Base-by-base conservation (phyloP, 2,329 filamentous ascomycete species). In the Colletotrichum brevisporum region DNA sequence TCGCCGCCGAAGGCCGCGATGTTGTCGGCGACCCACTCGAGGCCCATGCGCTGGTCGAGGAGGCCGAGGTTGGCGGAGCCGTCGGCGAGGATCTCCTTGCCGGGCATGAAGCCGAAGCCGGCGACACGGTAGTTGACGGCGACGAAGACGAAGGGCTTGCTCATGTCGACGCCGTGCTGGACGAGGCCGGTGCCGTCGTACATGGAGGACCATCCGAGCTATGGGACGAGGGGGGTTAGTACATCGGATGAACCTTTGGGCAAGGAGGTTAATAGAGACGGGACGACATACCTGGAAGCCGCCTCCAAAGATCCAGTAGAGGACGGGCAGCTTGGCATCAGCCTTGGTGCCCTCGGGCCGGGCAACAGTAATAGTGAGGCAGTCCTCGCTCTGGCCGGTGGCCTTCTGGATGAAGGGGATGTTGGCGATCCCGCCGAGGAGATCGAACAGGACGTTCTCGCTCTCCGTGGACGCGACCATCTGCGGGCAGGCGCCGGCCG, bases 1-100 rank as follows among this genome's bases (percentile, higher is more conserved):
- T 92, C 90, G 2, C 90, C 91, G 2, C 91, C 91, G 75, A 92
- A 93, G 0, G 84, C 80, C 0, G 81, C 85, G 66, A 92, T 91
- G 72, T 92, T 90, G 70, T 90, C 88, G 4, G 87, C 84, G 0
- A 90, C 83, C 90, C 90, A 92, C 69, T 91, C 74, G 18, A 92
- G 78, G 0, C 85, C 89, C 9, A 89, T 78, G 26, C 88, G 80
- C 74, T 91, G 89, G 72, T 92, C 90, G 0, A 87, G 79, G 2
- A 91, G 80, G 2, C 90, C 90, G 2, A 90, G 75, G 70, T 92
- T 92, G 1, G 85, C 76, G 3, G 85, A 82, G 0, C 88, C 88
- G 68, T 89, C 87, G 4, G 80, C 80, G 4, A 86, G 77, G 27
- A 91, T 80, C 73, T 90, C 87, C 55, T 82, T 83, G 1, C 88